A percentile compares a stretch with the other conserved stretches of the same genome.
These are phyloP conservation scores for Tetracentron sinense DNA, from an alignment of 164 flowering plant species.

Conservation along the genomic window DNA sequence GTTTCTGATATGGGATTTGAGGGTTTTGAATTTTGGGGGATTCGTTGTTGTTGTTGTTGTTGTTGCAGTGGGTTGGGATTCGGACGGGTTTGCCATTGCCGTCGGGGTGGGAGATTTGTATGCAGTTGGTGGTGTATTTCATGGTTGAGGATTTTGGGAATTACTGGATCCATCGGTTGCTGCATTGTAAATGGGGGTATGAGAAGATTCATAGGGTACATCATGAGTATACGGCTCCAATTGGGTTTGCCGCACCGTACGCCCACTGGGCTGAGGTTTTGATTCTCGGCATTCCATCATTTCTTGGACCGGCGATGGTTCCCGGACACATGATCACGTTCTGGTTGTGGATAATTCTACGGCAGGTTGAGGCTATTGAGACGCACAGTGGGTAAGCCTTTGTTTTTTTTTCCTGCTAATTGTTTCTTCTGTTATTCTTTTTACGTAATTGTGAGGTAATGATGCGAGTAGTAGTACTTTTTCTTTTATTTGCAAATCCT, in stretches of 20 bases:
- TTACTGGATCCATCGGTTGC: constrained; percentile 80
- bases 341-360: constrained; percentile 78
- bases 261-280: constrained; percentile 92
- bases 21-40: background rate
- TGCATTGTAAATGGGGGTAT: constrained; percentile 80
- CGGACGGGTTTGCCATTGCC: constrained; percentile 79
- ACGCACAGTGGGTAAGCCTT: constrained; percentile 88
- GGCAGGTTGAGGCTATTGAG: constrained; percentile 92
- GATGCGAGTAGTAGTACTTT: no score
- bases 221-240: constrained; percentile 86
- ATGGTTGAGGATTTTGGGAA: constrained; percentile 72
- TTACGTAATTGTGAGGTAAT: no score
- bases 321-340: constrained; percentile 91
- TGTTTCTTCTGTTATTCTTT: no score
- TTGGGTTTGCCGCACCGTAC: constrained; percentile 79
- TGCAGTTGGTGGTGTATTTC: constrained; percentile 70
- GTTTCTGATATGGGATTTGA: background rate
- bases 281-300: constrained; percentile 77
- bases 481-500: no score
- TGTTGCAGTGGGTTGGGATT: constrained; percentile 61
- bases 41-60: constrained; percentile 11
- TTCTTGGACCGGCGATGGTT: constrained; percentile 78
- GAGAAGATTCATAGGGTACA: constrained; percentile 82
- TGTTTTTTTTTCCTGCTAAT: no score
- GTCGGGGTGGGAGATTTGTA: constrained; percentile 59